Conservation (phyloP, 1,284 basidiomycete genomes). For the Sporisorium graminicola region DNA sequence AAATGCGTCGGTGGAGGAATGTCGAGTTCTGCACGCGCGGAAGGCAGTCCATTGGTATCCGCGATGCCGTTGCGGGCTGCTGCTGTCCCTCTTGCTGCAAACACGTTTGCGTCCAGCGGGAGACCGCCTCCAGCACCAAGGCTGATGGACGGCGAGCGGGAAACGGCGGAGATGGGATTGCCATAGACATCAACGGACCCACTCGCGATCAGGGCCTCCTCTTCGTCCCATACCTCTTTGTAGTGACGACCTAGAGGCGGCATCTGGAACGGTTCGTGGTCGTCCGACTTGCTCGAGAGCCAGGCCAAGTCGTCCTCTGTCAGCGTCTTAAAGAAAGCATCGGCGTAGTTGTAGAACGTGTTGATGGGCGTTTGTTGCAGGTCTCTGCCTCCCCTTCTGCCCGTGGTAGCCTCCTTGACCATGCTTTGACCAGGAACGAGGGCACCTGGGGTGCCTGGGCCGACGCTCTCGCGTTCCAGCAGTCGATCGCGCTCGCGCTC, state of each 20-base stretch:
- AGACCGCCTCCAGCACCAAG: slow-evolving; percentile 36
- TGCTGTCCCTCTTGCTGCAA: slow-evolving; percentile 10
- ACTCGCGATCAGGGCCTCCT: slow-evolving; percentile 75
- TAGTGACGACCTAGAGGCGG: slow-evolving; percentile 91
- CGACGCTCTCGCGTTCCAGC: slow-evolving; percentile 50
- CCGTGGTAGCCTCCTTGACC: slow-evolving; percentile 51
- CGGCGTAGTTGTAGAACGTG: slow-evolving; percentile 65
- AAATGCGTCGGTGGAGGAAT: slow-evolving; percentile 50
- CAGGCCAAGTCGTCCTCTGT: slow-evolving; percentile 69
- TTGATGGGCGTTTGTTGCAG: slow-evolving; percentile 64
- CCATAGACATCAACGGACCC: slow-evolving; percentile 44
- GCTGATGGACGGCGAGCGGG: slow-evolving; percentile 39
- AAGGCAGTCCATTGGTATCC: slow-evolving; percentile 13
- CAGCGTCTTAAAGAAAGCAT: slow-evolving; percentile 67
- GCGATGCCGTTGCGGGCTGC: slow-evolving; percentile 17
- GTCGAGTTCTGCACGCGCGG: slow-evolving; percentile 34
- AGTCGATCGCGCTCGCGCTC: slow-evolving; percentile 59
- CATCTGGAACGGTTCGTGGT: slow-evolving; percentile 85
- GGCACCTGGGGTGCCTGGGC: slow-evolving; percentile 49
- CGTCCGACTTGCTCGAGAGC: slow-evolving; percentile 75
- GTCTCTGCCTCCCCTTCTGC: slow-evolving; percentile 53
- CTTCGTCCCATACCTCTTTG: slow-evolving; percentile 87
- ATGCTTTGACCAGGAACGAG: slow-evolving; percentile 49
- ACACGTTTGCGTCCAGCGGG: slow-evolving; percentile 25
- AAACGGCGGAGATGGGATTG: slow-evolving; percentile 26